A percentile compares a stretch with the other conserved stretches of the same genome.
Evolutionary conservation across 192 early-diverging fungal species (phyloP).

Genomic region (Coemansia sp.): DNA sequence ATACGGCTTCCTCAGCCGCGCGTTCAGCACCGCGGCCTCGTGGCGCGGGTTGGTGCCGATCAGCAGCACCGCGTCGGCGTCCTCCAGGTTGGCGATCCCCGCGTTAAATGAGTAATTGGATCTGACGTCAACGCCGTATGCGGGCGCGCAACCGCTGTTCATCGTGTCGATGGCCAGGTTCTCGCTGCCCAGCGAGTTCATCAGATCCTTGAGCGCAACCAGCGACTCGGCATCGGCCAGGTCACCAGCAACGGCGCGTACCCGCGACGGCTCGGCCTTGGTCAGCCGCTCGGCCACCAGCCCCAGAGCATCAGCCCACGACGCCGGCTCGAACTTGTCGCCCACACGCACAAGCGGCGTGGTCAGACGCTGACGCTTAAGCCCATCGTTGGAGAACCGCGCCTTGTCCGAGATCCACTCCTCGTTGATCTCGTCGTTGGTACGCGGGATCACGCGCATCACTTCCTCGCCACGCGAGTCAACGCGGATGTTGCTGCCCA

Average conservation of each 20-base stretch:
- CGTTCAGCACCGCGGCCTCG: constrained; percentile 94
- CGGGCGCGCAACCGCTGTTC: constrained; percentile 47
- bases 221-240: constrained; percentile 92
- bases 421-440: constrained; percentile 98
- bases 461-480: constrained; percentile 96
- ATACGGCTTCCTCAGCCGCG: constrained; percentile 92
- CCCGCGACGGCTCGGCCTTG: constrained; percentile 60
- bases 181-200: constrained; percentile 85
- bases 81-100: constrained; percentile 84
- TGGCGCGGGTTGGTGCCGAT: constrained; percentile 95
- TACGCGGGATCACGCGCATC: constrained; percentile 91
- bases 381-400: constrained; percentile 90
- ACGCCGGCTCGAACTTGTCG: constrained; percentile 75
- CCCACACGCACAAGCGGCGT: constrained; percentile 84
- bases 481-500: constrained; percentile 94
- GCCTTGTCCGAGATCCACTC: constrained; percentile 99
- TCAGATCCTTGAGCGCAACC: constrained; percentile 92
- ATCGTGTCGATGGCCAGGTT: constrained; percentile 73
- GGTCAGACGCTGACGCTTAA: constrained; percentile 94
- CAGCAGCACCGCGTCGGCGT: constrained; percentile 88
- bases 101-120: constrained; percentile 86
- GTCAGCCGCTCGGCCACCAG: constrained; percentile 67
- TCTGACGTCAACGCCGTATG: constrained; percentile 72
- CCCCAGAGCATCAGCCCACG: constrained; percentile 85
- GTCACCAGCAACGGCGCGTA: constrained; percentile 88